Percentiles rank a stretch among this genome's conserved stretches.
Evolutionary conservation across 768 basidiomycete genomes (phyloP).

Genomic region (Albatrellus ellisii): DNA sequence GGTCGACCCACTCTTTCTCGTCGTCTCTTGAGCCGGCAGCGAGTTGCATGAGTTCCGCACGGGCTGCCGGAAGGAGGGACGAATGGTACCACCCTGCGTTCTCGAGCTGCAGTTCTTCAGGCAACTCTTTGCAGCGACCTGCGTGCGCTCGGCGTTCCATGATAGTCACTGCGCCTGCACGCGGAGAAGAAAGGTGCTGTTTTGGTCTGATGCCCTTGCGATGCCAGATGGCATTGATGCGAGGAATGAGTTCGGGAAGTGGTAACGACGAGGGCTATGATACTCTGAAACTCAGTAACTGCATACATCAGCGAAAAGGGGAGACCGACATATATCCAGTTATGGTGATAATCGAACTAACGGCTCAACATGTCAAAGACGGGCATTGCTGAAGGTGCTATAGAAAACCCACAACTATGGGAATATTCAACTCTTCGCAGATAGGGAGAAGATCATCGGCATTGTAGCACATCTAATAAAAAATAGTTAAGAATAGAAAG

Average conservation of each 20-base stretch:
- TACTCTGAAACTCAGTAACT: not conserved
- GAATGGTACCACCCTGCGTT: conserved; percentile 11
- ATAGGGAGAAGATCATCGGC: conserved; percentile 80
- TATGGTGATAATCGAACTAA: conserved; percentile 67
- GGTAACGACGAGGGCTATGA: conserved; percentile 27
- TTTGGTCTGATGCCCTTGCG: conserved; percentile 76
- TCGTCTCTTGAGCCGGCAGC: not conserved
- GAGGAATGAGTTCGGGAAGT: conserved; percentile 53
- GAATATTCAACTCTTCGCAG: conserved; percentile 69
- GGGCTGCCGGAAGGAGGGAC: too few relatives aligned
- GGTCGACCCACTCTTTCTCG: conserved; percentile 29
- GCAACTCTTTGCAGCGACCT: conserved; percentile 62
- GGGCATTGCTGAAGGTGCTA: conserved; percentile 40
- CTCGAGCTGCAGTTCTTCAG: conserved; percentile 47
- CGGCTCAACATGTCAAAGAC: conserved; percentile 20
- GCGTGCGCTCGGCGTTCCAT: conserved; percentile 86
- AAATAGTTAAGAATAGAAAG: not conserved
- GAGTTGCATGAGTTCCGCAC: too few relatives aligned
- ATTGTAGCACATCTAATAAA: conserved; percentile 60
- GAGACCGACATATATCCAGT: conserved; percentile 37
- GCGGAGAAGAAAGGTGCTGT: conserved; percentile 85
- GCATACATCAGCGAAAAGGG: conserved; percentile 25
- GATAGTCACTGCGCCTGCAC: conserved; percentile 68
- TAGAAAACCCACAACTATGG: conserved; percentile 27
- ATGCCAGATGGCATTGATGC: conserved; percentile 62